phyloP scores from a whole-genome alignment of 2,329 filamentous ascomycete species.

The Lasiodiplodia sp. region DNA sequence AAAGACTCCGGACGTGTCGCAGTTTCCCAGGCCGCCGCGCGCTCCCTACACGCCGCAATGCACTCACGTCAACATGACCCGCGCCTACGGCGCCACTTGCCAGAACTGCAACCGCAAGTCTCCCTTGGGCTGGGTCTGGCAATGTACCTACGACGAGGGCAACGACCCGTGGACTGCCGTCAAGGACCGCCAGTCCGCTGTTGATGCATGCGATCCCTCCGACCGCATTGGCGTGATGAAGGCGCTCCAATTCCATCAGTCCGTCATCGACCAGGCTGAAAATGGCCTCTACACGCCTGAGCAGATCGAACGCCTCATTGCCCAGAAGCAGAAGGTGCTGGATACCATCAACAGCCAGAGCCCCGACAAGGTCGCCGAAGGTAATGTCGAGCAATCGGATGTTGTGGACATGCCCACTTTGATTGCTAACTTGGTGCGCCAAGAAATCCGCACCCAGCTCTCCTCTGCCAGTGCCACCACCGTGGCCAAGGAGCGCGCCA shows the following conservation, averaged over 20 bases:
- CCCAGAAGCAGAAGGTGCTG: constrained; percentile 42
- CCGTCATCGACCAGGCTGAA: constrained; percentile 44
- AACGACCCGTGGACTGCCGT: constrained; percentile 24
- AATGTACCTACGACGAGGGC: constrained; percentile 69
- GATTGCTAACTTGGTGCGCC: constrained; percentile 5
- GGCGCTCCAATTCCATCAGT: constrained; percentile 41
- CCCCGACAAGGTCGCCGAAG: constrained; percentile 12
- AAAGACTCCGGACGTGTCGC: constrained; percentile 11
- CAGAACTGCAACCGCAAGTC: constrained; percentile 63
- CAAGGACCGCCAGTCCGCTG: neutral
- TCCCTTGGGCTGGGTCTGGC: constrained; percentile 74
- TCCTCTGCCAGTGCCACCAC: constrained; percentile 3
- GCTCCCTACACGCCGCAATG: constrained; percentile 51
- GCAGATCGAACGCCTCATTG: constrained; percentile 43
- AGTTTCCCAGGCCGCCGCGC: constrained; percentile 19
- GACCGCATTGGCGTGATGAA: constrained; percentile 30
- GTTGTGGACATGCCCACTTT: neutral
- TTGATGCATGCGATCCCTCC: constrained; percentile 34
- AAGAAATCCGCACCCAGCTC: constrained; percentile 20
- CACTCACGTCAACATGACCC: constrained; percentile 73
- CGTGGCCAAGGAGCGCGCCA: constrained; percentile 21
- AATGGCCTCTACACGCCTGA: constrained; percentile 42
- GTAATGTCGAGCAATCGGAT: neutral
- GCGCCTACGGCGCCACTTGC: constrained; percentile 68
- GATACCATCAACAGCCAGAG: constrained; percentile 37